Evolutionary conservation across 2,329 filamentous ascomycete species (phyloP), one percentile per base, ranked within the genome.

Genomic region (Chaetomium olivaceum): DNA sequence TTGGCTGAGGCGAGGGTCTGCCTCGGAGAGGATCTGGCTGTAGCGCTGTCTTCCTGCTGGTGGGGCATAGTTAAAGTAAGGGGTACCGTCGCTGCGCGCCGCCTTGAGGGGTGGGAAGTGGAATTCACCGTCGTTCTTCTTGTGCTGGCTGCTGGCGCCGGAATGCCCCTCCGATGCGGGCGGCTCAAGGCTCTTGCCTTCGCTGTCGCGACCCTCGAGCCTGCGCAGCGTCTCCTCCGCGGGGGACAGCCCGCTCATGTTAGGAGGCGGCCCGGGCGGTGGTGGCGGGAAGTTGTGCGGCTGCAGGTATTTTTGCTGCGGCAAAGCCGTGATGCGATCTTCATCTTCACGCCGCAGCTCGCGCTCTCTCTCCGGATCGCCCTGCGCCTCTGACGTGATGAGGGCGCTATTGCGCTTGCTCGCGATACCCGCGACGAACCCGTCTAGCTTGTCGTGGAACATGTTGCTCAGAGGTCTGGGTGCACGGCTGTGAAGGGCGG

Each of bases 401-500:
- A 93, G 80, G 2, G 91, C 89, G 4, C 92, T 96, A 80, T 93
- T 93, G 62, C 93, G 87, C 76, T 96, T 95, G 61, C 90, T 90
- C 4, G 91, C 93, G 63, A 96, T 92, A 54, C 90, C 91, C 31
- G 93, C 90, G 48, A 97, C 91, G 63, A 93, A 92, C 23, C 91
- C 90, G 76, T 96, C 93, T 64, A 97, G 87, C 76, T 90, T 92
- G 77, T 96, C 92, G 75, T 96, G 91, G 71, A 96, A 89, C 71
- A 89, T 80, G 71, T 89, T 89, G 72, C 89, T 92, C 63, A 94
- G 82, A 3, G 89, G 89, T 73, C 89, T 77, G 61, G 87, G 82
- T 65, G 78, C 87, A 74, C 79, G 82, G 76, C 79, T 81, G 50
- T 75, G 76, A 51, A 75, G 70, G 7, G 72, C 73, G 56, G 74